Conservation (phyloP, 352 stramenopile genomes). For the Globisporangium emineosum region DNA sequence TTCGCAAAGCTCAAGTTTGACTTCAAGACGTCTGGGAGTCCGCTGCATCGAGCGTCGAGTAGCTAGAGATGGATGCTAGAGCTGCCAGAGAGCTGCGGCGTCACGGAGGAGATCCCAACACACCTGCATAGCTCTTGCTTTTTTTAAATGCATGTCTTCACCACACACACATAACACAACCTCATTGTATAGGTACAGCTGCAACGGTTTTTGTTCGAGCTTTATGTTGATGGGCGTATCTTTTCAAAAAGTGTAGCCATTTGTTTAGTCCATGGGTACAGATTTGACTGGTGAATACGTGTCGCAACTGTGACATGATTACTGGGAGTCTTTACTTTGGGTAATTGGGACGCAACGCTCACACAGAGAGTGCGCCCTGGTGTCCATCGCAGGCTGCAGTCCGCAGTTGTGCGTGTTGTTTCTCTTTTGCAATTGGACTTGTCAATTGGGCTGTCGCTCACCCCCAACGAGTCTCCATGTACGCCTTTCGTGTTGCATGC, state of each 20-base stretch:
- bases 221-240: not conserved
- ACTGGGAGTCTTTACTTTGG: too few species aligned
- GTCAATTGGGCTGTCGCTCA: too few species aligned
- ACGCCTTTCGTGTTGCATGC: too few species aligned
- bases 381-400: too few species aligned
- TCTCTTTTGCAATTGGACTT: too few species aligned
- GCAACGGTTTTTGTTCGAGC: not conserved
- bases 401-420: too few species aligned
- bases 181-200: not conserved
- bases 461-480: too few species aligned
- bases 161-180: not conserved
- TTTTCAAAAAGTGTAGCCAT: not conserved
- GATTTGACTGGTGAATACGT: not conserved
- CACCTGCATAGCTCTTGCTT: not conserved
- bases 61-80: slow-evolving; percentile 4
- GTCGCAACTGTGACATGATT: not conserved
- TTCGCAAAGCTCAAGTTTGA: slow-evolving; percentile 15
- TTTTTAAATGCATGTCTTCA: not conserved
- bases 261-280: not conserved
- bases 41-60: not conserved
- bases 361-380: too few species aligned
- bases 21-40: slow-evolving; percentile 4
- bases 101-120: not conserved
- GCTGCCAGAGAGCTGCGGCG: not conserved
- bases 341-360: too few species aligned